phyloP scores from a whole-genome alignment of 2,329 filamentous ascomycete genomes.

The Epichloe baconii region DNA sequence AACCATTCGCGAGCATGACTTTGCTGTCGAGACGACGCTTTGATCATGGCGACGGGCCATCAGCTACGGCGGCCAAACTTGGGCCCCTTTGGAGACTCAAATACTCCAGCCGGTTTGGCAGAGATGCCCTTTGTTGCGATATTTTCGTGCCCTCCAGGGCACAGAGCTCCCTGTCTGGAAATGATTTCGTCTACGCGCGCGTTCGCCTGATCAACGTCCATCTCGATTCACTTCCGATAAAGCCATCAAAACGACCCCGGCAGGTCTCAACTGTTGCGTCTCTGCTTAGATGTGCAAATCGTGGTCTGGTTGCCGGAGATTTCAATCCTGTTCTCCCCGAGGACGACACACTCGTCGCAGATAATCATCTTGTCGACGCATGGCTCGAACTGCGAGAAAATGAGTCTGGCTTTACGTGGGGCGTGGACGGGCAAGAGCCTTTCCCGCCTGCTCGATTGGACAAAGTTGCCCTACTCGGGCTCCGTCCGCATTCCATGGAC shows the following conservation, averaged over 20 bases:
- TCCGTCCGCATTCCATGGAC: too few relatives aligned
- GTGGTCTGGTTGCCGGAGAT: conserved; percentile 25
- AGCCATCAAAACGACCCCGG: conserved; percentile 16
- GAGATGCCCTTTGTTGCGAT: too few relatives aligned
- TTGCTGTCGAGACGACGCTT: too few relatives aligned
- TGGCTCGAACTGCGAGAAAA: conserved; percentile 15
- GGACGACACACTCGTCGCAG: conserved; percentile 17
- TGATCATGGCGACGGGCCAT: too few relatives aligned
- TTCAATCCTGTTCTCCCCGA: conserved; percentile 25
- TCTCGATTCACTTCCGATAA: conserved; percentile 20
- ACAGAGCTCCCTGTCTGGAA: too few relatives aligned
- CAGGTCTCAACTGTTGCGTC: conserved; percentile 17
- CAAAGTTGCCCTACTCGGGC: too few relatives aligned
- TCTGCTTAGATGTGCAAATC: conserved; percentile 14
- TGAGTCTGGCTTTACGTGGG: conserved; percentile 25
- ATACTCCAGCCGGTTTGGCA: too few relatives aligned
- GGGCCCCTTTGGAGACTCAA: too few relatives aligned
- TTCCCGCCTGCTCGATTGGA: conserved; percentile 22
- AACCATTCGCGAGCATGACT: too few relatives aligned
- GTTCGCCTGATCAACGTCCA: conserved; percentile 26
- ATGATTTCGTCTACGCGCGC: neutral
- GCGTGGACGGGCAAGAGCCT: conserved; percentile 17
- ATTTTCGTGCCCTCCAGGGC: too few relatives aligned
- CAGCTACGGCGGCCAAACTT: too few relatives aligned
- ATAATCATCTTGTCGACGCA: conserved; percentile 9